Evolutionary conservation across 345 rosid species (phyloP).

Genomic region (Iberis pinnata): DNA sequence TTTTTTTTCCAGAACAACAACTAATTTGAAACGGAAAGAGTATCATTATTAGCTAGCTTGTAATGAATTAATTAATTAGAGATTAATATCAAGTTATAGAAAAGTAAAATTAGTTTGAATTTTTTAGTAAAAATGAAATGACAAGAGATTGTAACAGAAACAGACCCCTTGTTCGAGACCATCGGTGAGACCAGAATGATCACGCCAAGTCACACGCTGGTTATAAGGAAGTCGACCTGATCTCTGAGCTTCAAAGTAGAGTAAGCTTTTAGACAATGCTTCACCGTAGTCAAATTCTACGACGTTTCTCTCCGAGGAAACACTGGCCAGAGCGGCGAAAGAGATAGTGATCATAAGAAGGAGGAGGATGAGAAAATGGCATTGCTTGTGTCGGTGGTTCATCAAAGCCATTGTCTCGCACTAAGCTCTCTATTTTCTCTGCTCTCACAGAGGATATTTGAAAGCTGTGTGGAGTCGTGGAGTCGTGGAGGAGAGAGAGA

Average conservation of each 20-base stretch:
- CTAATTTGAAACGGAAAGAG: too few relatives aligned
- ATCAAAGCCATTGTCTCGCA: slow-evolving; percentile 13
- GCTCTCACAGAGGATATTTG: slow-evolving; percentile 26
- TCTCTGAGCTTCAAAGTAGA: slow-evolving; percentile 87
- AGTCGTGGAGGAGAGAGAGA: slow-evolving; percentile 7
- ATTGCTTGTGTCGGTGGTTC: slow-evolving; percentile 17
- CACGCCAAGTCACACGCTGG: slow-evolving; percentile 86
- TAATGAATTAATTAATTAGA: background rate
- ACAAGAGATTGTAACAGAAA: background rate
- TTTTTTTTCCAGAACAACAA: too few relatives aligned
- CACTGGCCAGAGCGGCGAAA: background rate
- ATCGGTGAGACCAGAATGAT: slow-evolving; percentile 87
- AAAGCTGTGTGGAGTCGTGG: slow-evolving; percentile 27
- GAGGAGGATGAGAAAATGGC: slow-evolving; percentile 1
- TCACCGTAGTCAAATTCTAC: slow-evolving; percentile 46
- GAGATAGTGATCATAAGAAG: slow-evolving; percentile 6
- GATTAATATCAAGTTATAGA: background rate
- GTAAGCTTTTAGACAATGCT: slow-evolving; percentile 77
- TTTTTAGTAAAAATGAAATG: background rate
- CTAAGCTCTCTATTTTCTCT: slow-evolving; percentile 20
- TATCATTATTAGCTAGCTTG: background rate
- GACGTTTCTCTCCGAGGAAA: slow-evolving; percentile 6
- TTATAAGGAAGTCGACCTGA: slow-evolving; percentile 85
- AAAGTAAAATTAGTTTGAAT: background rate
- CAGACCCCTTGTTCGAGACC: slow-evolving; percentile 93